These are phyloP conservation scores for Usnea hakonensis DNA, from an alignment of 495 filamentous ascomycete genomes.

Conservation along the genomic window DNA sequence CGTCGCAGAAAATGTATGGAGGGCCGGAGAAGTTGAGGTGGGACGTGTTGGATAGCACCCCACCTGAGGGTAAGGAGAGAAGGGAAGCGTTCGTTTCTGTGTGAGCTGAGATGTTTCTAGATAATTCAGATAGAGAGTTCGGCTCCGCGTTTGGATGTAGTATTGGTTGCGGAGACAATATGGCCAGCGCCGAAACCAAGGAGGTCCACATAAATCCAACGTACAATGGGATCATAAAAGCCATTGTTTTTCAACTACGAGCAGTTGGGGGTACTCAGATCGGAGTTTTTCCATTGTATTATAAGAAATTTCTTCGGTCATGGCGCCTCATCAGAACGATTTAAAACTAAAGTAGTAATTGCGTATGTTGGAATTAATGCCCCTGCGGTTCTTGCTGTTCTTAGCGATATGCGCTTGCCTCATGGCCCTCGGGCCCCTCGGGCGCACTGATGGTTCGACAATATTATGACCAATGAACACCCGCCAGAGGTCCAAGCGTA, in stretches of 20 bases:
- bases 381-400: too few species aligned
- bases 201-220: background rate
- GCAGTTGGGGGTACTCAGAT: background rate
- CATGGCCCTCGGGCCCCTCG: too few species aligned
- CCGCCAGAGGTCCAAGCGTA: too few species aligned
- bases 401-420: too few species aligned
- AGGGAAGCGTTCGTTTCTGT: background rate
- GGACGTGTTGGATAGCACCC: background rate
- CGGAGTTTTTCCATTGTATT: background rate
- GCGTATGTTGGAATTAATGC: too few species aligned
- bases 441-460: too few species aligned
- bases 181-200: background rate
- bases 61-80: background rate
- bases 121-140: background rate
- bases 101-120: background rate
- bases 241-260: background rate
- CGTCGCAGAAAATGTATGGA: background rate
- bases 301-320: too few species aligned
- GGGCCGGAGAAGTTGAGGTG: background rate
- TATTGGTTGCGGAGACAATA: background rate
- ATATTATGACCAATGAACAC: too few species aligned
- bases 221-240: background rate
- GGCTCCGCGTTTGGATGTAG: background rate
- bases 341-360: too few species aligned
- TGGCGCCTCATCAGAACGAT: too few species aligned